Percentiles rank a stretch among this genome's conserved stretches.
These are phyloP conservation scores for Amanita rubescens DNA, from an alignment of 768 basidiomycete species.

Conservation along the genomic window DNA sequence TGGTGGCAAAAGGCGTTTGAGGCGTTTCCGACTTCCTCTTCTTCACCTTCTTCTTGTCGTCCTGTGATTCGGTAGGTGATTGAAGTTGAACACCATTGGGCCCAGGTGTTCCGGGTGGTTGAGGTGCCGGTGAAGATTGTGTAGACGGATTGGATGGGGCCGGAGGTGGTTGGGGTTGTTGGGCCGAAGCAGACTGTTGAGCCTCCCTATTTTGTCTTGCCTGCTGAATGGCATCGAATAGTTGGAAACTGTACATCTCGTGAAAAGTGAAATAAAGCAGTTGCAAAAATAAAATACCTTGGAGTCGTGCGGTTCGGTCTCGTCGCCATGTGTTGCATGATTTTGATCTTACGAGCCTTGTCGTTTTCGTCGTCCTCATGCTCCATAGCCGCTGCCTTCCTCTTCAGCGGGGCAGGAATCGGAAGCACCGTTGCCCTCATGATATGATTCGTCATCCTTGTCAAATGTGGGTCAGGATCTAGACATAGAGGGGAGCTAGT, in stretches of 20 bases:
- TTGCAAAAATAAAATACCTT: slow-evolving; percentile 30
- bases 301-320: slow-evolving; percentile 39
- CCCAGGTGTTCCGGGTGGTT: slow-evolving; percentile 23
- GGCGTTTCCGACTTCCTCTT: slow-evolving; percentile 20
- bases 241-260: slow-evolving; percentile 37
- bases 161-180: slow-evolving; percentile 13
- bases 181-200: slow-evolving; percentile 17
- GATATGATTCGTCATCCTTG: slow-evolving; percentile 69
- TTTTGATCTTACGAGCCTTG: slow-evolving; percentile 62
- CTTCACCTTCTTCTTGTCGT: slow-evolving; percentile 20
- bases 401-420: slow-evolving; percentile 67
- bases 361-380: slow-evolving; percentile 74
- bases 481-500: slow-evolving; percentile 73
- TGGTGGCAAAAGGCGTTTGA: slow-evolving; percentile 19
- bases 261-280: slow-evolving; percentile 1
- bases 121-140: slow-evolving; percentile 18
- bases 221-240: slow-evolving; percentile 44
- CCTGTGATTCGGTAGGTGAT: slow-evolving; percentile 23
- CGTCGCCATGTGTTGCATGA: slow-evolving; percentile 76
- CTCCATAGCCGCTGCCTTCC: slow-evolving; percentile 64
- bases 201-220: slow-evolving; percentile 20
- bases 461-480: slow-evolving; percentile 70
- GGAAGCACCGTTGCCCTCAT: slow-evolving; percentile 66
- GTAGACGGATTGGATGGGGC: slow-evolving; percentile 6
- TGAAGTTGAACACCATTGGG: slow-evolving; percentile 22